Percentiles rank a stretch among this genome's conserved stretches.
Conservation (phyloP, 75 land plant genomes). For the Pinus albicaulis region DNA sequence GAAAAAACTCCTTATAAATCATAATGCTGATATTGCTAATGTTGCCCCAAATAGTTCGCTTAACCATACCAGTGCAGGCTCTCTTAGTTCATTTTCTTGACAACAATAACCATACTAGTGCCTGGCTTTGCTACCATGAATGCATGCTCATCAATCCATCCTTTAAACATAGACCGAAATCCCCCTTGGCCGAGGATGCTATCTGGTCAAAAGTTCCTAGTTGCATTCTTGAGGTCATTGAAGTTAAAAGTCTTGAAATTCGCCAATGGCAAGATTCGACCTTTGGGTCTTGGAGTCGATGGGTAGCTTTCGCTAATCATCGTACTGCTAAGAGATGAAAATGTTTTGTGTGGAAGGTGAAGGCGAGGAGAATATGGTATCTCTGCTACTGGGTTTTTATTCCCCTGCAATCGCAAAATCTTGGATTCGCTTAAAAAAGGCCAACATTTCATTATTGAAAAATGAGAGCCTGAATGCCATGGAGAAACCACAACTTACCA, state of each 20-base stretch:
- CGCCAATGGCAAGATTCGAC: conserved; percentile 47
- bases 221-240: conserved; percentile 51
- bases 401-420: background rate
- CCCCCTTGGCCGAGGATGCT: conserved; percentile 70
- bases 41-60: no score
- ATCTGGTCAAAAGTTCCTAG: conserved; percentile 69
- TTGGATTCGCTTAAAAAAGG: background rate
- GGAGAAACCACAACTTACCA: background rate
- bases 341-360: background rate
- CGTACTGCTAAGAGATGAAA: conserved; percentile 10
- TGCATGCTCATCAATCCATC: conserved; percentile 67
- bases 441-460: background rate
- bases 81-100: conserved; percentile 59
- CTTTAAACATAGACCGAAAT: conserved; percentile 73
- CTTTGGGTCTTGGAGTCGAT: conserved; percentile 49
- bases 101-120: conserved; percentile 65
- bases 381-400: background rate
- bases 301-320: conserved; percentile 14
- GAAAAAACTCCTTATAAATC: no score
- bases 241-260: conserved; percentile 57
- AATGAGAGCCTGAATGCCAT: background rate
- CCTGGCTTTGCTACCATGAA: conserved; percentile 56
- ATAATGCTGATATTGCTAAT: no score
- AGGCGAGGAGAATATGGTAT: background rate
- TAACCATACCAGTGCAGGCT: conserved; percentile 66